These are phyloP conservation scores for Paramecium tetraurelia DNA, from an alignment of 73 alveolate genomes.

Conservation along the genomic window DNA sequence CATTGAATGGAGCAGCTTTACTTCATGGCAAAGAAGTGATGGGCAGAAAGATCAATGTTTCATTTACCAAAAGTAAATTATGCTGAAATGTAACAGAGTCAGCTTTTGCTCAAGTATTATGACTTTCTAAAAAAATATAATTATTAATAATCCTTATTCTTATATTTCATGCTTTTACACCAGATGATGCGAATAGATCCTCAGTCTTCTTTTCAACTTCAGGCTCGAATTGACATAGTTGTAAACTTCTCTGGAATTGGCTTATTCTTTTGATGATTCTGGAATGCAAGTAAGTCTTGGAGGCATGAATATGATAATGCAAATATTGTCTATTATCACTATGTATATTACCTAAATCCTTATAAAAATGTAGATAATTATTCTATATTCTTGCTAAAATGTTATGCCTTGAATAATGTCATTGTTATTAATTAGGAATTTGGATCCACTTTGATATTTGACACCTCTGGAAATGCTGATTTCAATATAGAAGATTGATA, in stretches of 20 bases:
- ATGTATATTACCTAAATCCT: conserved; percentile 1
- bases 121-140: not conserved
- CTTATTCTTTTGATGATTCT: conserved; percentile 33
- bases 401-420: not conserved
- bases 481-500: not conserved
- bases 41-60: conserved; percentile 57
- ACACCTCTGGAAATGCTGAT: not conserved
- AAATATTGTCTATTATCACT: conserved; percentile 5
- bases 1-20: conserved; percentile 58
- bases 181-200: not conserved
- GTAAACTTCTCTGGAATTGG: not conserved
- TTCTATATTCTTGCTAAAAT: not conserved
- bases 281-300: conserved; percentile 13
- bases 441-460: not conserved
- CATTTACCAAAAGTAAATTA: conserved; percentile 43
- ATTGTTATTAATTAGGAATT: not conserved
- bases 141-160: not conserved
- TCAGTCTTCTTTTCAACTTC: conserved; percentile 15
- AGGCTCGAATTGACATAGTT: not conserved
- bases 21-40: conserved; percentile 59
- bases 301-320: conserved; percentile 35
- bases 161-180: conserved; percentile 9
- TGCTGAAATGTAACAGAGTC: not conserved
- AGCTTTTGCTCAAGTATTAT: conserved; percentile 14
- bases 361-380: not conserved